Evolutionary conservation across 23 red algal species (phyloP), one percentile per base, ranked within the genome.

Genomic region (Gracilaria caudata): DNA sequence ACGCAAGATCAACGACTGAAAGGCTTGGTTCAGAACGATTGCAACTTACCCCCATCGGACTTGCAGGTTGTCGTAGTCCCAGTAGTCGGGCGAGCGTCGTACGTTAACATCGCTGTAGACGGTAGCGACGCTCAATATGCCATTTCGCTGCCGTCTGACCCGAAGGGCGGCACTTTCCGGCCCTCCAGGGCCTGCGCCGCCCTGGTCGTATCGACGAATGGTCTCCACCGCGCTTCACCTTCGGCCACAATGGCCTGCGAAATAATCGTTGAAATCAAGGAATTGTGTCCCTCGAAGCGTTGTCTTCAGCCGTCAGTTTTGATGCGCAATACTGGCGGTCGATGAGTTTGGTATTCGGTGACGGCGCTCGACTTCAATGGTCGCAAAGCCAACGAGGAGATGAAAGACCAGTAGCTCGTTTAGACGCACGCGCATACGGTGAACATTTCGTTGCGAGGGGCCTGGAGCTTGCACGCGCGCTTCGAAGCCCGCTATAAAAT

Each of bases 61-160:
- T 75, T 86, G 64, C 49, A 99, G 64, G 53, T 90, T 95, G 28
- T 99, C 97, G 68, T 99, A 99, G 80, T 99, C 93, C 97, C 97
- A 99, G 80, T 99, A 99, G 29, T 93, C 92, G 16, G 81, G 55
- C 0, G 90, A 90, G 56, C 90, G 79, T 37, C 93, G 58, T 14
- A 79, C 83, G 71, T 99, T 99, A 30, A 99, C 84, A 70, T 99
- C 83, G 3, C 89, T 78, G 64, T 99, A 94, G 12, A 99, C 97
- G 33, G 85, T 81, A 17, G 97, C 74, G 32, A 95, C 82, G 57
- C 89, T 88, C 74, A 98, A 66, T 20, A 80, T 45, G 39, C 90
- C 86, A 39, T 90, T 90, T 28, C 86, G 66, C 24, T 94, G 84
- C 21, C 84, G 80, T 39, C 95, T 78, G 45, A 70, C 45, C 61